Base-by-base conservation (phyloP, 805 yeast species). In the Monosporozyma solicola region DNA sequence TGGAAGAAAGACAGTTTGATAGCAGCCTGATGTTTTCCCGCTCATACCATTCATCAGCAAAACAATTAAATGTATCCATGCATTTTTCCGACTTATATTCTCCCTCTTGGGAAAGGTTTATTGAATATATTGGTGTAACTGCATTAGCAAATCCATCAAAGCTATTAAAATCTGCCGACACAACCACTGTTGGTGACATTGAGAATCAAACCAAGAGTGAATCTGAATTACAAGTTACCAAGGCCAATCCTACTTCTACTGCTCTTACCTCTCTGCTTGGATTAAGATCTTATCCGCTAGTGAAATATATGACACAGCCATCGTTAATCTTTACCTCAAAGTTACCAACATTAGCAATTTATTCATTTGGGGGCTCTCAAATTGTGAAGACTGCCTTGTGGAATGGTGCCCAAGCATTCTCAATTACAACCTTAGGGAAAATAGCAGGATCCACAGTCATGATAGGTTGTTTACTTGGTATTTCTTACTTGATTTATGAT, bases 21-120 rank as follows among this genome's bases (percentile, higher is more conserved):
- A 77, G 85, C 9, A 83, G 81, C 31, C 77, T 85, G 41, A 94
- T 94, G 98, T 92, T 90, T 62, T 80, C 89, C 2, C 81, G 89
- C 59, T 76, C 77, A 53, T 79, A 76, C 41, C 96, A 94, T 61
- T 67, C 76, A 4, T 68, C 83, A 35, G 74, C 79, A 37, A 79
- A 84, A 56, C 75, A 78, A 41, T 72, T 91, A 29, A 74, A 79
- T 48, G 80, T 80, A 27, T 76, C 79, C 22, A 74, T 92, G 25
- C 80, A 84, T 11, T 43, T 87, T 5, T 51, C 74, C n/a, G 97
- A 94, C 69, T 83, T 90, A 59, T 74, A 91, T 62, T 95, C 91
- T 59, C 87, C 95, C 4, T 77, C 85, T 0, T 65, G 81, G 55
- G 85, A 83, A 41, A 79, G 85, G 3, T 78, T 84, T 54, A 63